Base-by-base conservation (phyloP, 257 asterid species). In the Salvia splendens region DNA sequence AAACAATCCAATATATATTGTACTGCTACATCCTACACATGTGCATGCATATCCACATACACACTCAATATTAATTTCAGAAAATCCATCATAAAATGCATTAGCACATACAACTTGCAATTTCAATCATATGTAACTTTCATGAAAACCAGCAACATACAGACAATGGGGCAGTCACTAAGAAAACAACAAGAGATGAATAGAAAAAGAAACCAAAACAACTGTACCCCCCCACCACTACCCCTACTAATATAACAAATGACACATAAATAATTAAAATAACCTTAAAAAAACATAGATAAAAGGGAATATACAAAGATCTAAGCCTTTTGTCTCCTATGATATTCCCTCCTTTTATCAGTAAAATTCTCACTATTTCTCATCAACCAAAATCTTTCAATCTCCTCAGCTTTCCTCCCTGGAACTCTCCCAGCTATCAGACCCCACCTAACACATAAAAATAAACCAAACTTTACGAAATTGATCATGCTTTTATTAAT, bases 361-460 rank as follows among this genome's bases (percentile, higher is more conserved):
- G 78, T 76, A 68, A 75, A 80, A 55, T 8, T 40, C n/a, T 78
- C 78, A 43, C 68, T 65, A 16, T 87, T 82, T 62, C 61, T 87
- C 92, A 87, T 87, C 48, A 87, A 35, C 95, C 95, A 87, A 78
- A 78, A 87, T 65, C 95, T 87, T 60, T 87, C 92, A 54, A 87
- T 81, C 71, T 87, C 95, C 65, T 83, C 95, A 9, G 95, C 80
- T 36, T 45, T 85, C 33, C 89, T 78, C 1, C 92, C 95, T 0
- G 95, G 95, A 40, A 87, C 75, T 69, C 95, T 78, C 28, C 95
- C 95, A 43, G 95, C 92, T 64, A 87, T 87, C 72, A 87, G 61
- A 5, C 46, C 84, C 95, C 95, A 87, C 82, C 95, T 87, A 74
- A 28, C 0, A 32, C 30, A 43, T 17, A 17, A 17, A 17, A 17